Percentiles rank a stretch among this genome's conserved stretches.
phyloP scores from a whole-genome alignment of 2,329 filamentous ascomycete species.

The Sporothrix pseudoabietina region DNA sequence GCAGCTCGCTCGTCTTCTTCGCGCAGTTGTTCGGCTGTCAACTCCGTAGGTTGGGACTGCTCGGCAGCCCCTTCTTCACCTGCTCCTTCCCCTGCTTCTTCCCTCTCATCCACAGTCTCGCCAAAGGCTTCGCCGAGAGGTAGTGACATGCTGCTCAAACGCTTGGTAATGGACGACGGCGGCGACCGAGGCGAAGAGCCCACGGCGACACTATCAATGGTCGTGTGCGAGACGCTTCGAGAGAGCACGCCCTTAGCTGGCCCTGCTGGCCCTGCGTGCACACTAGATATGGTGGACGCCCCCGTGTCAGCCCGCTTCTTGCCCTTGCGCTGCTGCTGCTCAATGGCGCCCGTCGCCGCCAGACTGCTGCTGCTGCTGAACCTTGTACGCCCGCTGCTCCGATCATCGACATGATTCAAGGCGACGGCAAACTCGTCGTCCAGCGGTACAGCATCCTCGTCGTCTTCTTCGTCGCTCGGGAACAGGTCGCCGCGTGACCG shows the following conservation, averaged over 20 bases:
- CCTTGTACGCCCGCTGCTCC: slow-evolving; percentile 66
- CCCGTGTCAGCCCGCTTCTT: slow-evolving; percentile 35
- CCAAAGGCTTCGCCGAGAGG: slow-evolving; percentile 18
- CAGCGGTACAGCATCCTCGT: slow-evolving; percentile 89
- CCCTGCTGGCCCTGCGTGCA: background rate
- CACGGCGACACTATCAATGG: slow-evolving; percentile 44
- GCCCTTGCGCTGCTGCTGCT: slow-evolving; percentile 51
- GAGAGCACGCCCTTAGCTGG: slow-evolving; percentile 41
- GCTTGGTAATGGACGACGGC: slow-evolving; percentile 36
- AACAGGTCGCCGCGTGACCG: slow-evolving; percentile 89
- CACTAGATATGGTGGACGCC: slow-evolving; percentile 20
- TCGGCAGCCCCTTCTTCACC: slow-evolving; percentile 30
- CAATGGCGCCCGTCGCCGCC: slow-evolving; percentile 68
- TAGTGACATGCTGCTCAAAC: slow-evolving; percentile 33
- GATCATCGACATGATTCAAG: slow-evolving; percentile 78
- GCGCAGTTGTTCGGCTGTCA: slow-evolving; percentile 56
- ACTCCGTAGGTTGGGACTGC: slow-evolving; percentile 41
- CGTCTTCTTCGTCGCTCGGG: slow-evolving; percentile 80
- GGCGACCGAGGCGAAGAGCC: slow-evolving; percentile 56
- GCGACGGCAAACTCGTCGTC: slow-evolving; percentile 90
- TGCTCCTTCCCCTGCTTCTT: background rate
- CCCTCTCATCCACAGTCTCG: background rate
- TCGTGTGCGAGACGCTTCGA: slow-evolving; percentile 62
- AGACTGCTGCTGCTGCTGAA: slow-evolving; percentile 53
- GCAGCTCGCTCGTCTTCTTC: slow-evolving; percentile 56